A percentile compares a stretch with the other conserved stretches of the same genome.
Conservation (phyloP, 2,329 filamentous ascomycete genomes). For the Clarireedia paspali region DNA sequence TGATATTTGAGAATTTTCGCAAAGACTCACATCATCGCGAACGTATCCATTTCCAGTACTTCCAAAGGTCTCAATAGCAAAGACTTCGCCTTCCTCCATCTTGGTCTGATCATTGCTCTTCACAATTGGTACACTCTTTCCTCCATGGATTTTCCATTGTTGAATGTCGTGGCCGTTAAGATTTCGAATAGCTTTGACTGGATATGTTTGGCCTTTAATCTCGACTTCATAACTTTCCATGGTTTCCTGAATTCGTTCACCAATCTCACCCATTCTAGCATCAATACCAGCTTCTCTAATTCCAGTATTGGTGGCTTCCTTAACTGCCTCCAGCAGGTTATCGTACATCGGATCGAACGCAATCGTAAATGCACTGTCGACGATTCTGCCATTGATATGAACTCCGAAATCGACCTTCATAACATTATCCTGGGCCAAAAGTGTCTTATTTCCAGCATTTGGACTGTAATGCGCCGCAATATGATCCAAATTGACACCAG, state of each 20-base stretch:
- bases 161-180: conserved; percentile 73
- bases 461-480: conserved; percentile 83
- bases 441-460: conserved; percentile 76
- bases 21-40: conserved; percentile 62
- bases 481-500: conserved; percentile 75
- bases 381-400: conserved; percentile 62
- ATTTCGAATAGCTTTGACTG: conserved; percentile 47
- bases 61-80: conserved; percentile 93
- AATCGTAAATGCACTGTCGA: conserved; percentile 65
- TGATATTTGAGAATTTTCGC: not conserved
- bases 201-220: conserved; percentile 43
- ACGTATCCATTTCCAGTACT: conserved; percentile 88
- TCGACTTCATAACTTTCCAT: conserved; percentile 57
- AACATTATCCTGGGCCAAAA: conserved; percentile 57
- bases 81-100: conserved; percentile 96
- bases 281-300: conserved; percentile 89
- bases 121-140: conserved; percentile 89
- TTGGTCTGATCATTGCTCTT: conserved; percentile 83
- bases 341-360: conserved; percentile 62
- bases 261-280: conserved; percentile 66
- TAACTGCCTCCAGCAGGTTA: conserved; percentile 57
- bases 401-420: conserved; percentile 70
- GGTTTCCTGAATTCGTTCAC: conserved; percentile 49
- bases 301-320: conserved; percentile 65
- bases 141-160: conserved; percentile 84